Percentiles rank a stretch among this genome's conserved stretches.
These are phyloP conservation scores for Taiwanofungus camphoratus DNA, from an alignment of 1,284 basidiomycete genomes.

Conservation along the genomic window DNA sequence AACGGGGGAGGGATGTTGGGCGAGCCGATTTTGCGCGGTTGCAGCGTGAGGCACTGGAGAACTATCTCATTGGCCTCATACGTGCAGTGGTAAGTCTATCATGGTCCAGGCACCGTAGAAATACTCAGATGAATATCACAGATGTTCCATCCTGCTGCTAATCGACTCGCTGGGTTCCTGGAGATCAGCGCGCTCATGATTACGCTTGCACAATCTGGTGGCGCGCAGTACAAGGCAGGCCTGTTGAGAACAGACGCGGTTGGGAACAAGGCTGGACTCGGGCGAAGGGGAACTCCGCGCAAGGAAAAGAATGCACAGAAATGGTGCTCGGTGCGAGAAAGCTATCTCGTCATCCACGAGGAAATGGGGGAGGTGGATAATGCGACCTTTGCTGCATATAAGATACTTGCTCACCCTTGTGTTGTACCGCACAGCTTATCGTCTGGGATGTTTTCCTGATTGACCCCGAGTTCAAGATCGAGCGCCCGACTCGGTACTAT, in stretches of 20 bases:
- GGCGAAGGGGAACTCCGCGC: slow-evolving; percentile 63
- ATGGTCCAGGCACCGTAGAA: slow-evolving; percentile 2
- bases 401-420: neutral
- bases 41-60: slow-evolving; percentile 81
- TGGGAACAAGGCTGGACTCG: slow-evolving; percentile 49
- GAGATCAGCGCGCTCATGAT: slow-evolving; percentile 92
- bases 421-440: slow-evolving; percentile 57
- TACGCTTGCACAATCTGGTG: slow-evolving; percentile 77
- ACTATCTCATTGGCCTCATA: slow-evolving; percentile 87
- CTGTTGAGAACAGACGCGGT: slow-evolving; percentile 60
- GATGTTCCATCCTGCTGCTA: slow-evolving; percentile 97
- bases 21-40: slow-evolving; percentile 74
- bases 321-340: slow-evolving; percentile 95
- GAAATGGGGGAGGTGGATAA: slow-evolving; percentile 77
- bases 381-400: neutral
- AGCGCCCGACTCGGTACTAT: slow-evolving; percentile 72
- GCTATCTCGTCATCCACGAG: slow-evolving; percentile 84
- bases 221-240: slow-evolving; percentile 86
- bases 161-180: slow-evolving; percentile 90
- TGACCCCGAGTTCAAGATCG: slow-evolving; percentile 86
- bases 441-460: slow-evolving; percentile 95
- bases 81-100: slow-evolving; percentile 70
- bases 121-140: slow-evolving; percentile 27
- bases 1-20: slow-evolving; percentile 46
- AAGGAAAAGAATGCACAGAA: slow-evolving; percentile 66